Evolutionary conservation across 2,329 filamentous ascomycete species (phyloP).

Genomic region (Botrytis medusae): DNA sequence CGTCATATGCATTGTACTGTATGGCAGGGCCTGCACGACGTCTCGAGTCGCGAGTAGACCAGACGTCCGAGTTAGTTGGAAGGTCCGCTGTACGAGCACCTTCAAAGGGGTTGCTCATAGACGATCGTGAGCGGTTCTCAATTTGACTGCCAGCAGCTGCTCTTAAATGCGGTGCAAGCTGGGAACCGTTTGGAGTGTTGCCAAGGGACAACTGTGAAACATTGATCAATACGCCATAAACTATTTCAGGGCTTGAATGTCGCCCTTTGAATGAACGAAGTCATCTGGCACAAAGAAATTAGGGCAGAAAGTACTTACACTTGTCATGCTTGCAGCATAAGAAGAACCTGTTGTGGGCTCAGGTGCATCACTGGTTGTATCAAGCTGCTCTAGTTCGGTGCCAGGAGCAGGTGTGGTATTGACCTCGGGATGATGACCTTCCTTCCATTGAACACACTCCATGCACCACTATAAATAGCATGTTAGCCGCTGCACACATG

Average conservation of each 20-base stretch:
- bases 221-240: neutral
- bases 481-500: constrained; percentile 11
- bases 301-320: neutral
- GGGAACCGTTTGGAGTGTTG: neutral
- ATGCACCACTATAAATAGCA: constrained; percentile 43
- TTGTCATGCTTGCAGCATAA: neutral
- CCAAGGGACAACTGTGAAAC: neutral
- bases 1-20: constrained; percentile 27
- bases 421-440: constrained; percentile 27
- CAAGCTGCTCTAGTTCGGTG: neutral
- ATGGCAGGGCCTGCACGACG: constrained; percentile 14
- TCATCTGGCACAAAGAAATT: neutral
- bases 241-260: neutral
- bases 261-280: neutral
- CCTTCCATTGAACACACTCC: constrained; percentile 35
- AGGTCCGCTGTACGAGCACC: constrained; percentile 17
- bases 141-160: neutral
- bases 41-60: constrained; percentile 24
- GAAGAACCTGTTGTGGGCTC: neutral
- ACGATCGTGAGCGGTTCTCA: constrained; percentile 21
- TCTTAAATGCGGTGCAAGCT: constrained; percentile 15
- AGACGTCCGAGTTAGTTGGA: neutral
- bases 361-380: neutral
- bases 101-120: constrained; percentile 31
- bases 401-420: constrained; percentile 28